A percentile compares a stretch with the other conserved stretches of the same genome.
phyloP scores from a whole-genome alignment of 257 asterid species.

The Rhazya stricta region DNA sequence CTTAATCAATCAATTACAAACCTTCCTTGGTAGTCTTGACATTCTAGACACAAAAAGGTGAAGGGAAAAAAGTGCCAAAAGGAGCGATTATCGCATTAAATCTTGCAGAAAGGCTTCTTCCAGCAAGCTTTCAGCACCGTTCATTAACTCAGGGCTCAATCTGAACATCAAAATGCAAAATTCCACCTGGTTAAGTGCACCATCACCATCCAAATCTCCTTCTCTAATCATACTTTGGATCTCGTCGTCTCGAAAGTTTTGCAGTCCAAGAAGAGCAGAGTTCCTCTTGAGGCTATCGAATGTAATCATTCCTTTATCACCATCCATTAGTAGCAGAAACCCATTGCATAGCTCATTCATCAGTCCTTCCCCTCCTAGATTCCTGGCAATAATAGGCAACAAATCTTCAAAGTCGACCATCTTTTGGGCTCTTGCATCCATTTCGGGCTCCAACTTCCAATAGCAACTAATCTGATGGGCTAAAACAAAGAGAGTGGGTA shows the following conservation, averaged over 20 bases:
- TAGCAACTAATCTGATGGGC: neutral
- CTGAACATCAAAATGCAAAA: conserved; percentile 30
- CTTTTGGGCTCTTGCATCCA: neutral
- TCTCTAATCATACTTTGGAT: conserved; percentile 15
- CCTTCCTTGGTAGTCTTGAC: neutral
- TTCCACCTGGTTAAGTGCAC: conserved; percentile 21
- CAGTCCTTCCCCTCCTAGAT: conserved; percentile 23
- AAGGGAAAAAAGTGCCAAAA: neutral
- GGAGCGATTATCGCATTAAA: conserved; percentile 4
- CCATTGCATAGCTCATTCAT: conserved; percentile 20
- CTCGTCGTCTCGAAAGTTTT: conserved; percentile 19
- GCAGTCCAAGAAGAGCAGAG: conserved; percentile 20
- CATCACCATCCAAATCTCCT: conserved; percentile 27
- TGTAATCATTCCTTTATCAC: conserved; percentile 16
- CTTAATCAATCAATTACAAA: neutral
- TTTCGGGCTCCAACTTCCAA: neutral
- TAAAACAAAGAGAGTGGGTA: neutral
- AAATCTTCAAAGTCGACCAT: conserved; percentile 21
- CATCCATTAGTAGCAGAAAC: conserved; percentile 15
- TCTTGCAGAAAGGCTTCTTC: conserved; percentile 8
- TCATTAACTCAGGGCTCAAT: conserved; percentile 24
- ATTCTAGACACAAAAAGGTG: neutral
- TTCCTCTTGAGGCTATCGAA: conserved; percentile 25
- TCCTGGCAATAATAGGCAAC: conserved; percentile 17
- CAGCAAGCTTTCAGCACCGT: conserved; percentile 11